Conservation (phyloP, 2,329 filamentous ascomycete genomes). For the Knoxdaviesia capensis region DNA sequence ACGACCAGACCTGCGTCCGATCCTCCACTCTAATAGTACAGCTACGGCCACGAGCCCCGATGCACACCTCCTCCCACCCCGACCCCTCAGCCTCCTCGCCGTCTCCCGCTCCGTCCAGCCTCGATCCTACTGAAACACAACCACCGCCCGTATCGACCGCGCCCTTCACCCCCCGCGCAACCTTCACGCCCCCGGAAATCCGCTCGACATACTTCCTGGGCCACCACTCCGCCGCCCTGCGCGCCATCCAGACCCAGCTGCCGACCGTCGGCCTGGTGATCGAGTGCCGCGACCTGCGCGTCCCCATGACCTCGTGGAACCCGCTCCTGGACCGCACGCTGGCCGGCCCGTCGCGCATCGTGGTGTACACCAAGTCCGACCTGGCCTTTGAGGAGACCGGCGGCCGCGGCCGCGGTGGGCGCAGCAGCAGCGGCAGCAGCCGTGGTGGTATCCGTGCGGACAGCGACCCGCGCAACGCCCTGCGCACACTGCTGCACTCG, state of each 20-base stretch:
- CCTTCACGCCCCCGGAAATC: constrained; percentile 54
- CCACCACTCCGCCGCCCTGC: constrained; percentile 67
- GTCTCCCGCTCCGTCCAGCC: too few relatives aligned
- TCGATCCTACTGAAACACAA: too few relatives aligned
- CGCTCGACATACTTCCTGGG: constrained; percentile 86
- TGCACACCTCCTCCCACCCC: too few relatives aligned
- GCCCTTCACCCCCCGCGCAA: constrained; percentile 50
- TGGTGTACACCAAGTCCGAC: constrained; percentile 86
- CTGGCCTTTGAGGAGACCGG: constrained; percentile 27
- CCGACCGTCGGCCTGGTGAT: constrained; percentile 71
- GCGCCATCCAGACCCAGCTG: constrained; percentile 65
- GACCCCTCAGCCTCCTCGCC: too few relatives aligned
- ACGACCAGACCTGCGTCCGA: too few relatives aligned
- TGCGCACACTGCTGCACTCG: constrained; percentile 14
- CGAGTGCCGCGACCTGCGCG: constrained; percentile 85
- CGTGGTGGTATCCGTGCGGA: neutral
- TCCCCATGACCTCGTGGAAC: constrained; percentile 78
- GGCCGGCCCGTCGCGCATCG: constrained; percentile 49
- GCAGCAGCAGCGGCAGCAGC: too few relatives aligned
- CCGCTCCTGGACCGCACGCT: constrained; percentile 69
- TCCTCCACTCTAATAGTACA: too few relatives aligned
- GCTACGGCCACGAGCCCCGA: too few relatives aligned
- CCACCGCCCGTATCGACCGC: constrained; percentile 5
- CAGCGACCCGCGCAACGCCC: constrained; percentile 6
- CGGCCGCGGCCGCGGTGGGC: neutral